phyloP scores from a whole-genome alignment of 352 stramenopile species.

The Nothophytophthora sp. region DNA sequence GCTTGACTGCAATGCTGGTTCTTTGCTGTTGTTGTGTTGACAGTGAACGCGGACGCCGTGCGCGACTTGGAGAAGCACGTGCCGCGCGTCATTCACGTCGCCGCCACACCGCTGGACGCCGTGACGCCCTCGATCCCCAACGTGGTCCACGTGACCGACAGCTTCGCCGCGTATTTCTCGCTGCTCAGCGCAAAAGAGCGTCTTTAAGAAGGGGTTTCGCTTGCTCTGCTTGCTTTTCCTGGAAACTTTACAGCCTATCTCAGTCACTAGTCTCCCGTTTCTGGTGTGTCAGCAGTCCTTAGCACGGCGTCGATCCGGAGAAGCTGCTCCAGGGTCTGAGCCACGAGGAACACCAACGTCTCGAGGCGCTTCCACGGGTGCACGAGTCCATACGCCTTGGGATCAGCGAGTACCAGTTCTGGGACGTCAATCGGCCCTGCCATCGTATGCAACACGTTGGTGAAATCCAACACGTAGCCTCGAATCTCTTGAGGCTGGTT shows the following conservation, averaged over 20 bases:
- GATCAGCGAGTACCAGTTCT: conserved; percentile 39
- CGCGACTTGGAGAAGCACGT: conserved; percentile 79
- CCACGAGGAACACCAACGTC: conserved; percentile 40
- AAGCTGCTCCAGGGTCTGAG: conserved; percentile 62
- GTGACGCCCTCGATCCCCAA: conserved; percentile 29
- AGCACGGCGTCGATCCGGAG: conserved; percentile 54
- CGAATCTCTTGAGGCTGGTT: conserved; percentile 6
- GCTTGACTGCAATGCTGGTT: conserved; percentile 6
- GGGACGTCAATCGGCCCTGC: conserved; percentile 37
- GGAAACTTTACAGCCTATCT: conserved; percentile 5
- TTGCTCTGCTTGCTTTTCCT: conserved; percentile 16
- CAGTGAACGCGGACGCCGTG: conserved; percentile 60
- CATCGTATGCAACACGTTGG: conserved; percentile 27
- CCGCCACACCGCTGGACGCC: conserved; percentile 19
- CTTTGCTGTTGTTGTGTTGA: conserved; percentile 5
- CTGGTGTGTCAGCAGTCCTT: not conserved
- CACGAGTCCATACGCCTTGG: conserved; percentile 31
- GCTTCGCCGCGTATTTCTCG: conserved; percentile 70
- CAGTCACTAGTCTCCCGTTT: conserved; percentile 7
- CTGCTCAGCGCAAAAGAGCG: conserved; percentile 44
- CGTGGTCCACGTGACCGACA: conserved; percentile 67
- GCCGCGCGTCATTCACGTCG: conserved; percentile 68
- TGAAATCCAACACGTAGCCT: conserved; percentile 33
- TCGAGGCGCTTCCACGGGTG: conserved; percentile 59
- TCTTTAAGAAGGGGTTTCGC: conserved; percentile 18